Evolutionary conservation across 768 basidiomycete genomes (phyloP), one percentile per base, ranked within the genome.

Genomic region (Lentinula sp.): DNA sequence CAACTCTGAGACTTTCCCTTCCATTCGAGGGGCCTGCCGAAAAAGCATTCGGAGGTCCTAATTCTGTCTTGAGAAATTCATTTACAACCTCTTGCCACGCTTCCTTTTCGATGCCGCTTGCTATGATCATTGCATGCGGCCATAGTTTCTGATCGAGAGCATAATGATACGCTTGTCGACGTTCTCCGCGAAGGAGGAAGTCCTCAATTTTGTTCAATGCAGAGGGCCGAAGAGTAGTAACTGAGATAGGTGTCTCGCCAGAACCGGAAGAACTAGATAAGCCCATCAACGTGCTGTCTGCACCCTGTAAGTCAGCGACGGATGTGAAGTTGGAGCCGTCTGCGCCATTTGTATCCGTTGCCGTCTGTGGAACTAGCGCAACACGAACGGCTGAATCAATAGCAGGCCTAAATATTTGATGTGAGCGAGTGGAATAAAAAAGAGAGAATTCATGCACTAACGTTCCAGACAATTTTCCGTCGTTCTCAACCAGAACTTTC

Each of bases 101-200:
- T 32, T 97, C 95, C 66, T 91, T 92, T 71, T 96, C 96, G 56
- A 97, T 83, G 59, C 91, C 89, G 67, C 91, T 95, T 9, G 96
- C 86, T 64, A 99, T 94, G 59, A 98, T 73, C 84, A 98, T 85
- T 2, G 97, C 96, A 72, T 99, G 97, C 0, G 93, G 87, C 95
- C 96, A 99, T 45, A 98, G 73, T 67, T 84, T 89, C 72, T 94
- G 84, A 61, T 95, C 91, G 46, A 93, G 78, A 2, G 97, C 96
- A 70, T 86, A 95, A 61, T 86, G 85, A 69, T 91, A 94, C 1
- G 97, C 97, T 64, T 88, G 85, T 21, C 84, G 84, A 39, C 93
- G 88, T 66, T 97, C 87, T 15, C 96, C 97, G 61, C 85, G 83
- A 9, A 95, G 73, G 15, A 99, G 81, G 55, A 91, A 82, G 32